Evolutionary conservation across 2,329 filamentous ascomycete species (phyloP).

Genomic region (Ascochyta clinopodiicola): DNA sequence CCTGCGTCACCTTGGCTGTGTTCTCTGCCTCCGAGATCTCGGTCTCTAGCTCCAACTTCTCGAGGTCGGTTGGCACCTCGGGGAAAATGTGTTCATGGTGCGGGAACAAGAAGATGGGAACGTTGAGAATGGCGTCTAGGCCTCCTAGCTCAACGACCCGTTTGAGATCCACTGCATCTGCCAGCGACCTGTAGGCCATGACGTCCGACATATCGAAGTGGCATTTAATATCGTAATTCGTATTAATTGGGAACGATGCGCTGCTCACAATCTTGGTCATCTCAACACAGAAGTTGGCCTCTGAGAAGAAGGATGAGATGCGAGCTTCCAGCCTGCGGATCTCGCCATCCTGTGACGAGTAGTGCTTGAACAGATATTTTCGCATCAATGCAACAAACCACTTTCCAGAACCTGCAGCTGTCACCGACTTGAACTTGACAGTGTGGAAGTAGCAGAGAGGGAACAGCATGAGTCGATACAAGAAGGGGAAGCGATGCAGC

Average conservation of each 20-base stretch:
- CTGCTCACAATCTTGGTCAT: conserved; percentile 54
- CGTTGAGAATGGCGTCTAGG: conserved; percentile 56
- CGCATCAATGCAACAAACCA: conserved; percentile 58
- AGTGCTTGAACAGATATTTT: conserved; percentile 58
- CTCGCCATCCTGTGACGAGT: conserved; percentile 53
- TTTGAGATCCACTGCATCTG: conserved; percentile 51
- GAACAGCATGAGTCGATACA: conserved; percentile 57
- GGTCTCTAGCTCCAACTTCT: conserved; percentile 43
- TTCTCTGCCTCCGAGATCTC: conserved; percentile 53
- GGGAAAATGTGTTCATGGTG: conserved; percentile 63
- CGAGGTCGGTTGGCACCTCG: conserved; percentile 44
- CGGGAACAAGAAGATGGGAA: conserved; percentile 60
- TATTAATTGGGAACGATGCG: conserved; percentile 58
- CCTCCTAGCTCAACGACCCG: conserved; percentile 60
- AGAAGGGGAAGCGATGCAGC: conserved; percentile 58
- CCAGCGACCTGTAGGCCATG: conserved; percentile 57
- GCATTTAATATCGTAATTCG: conserved; percentile 56
- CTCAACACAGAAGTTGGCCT: conserved; percentile 61
- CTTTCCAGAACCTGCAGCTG: conserved; percentile 57
- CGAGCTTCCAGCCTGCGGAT: conserved; percentile 55
- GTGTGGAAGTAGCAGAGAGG: conserved; percentile 62
- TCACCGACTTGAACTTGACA: conserved; percentile 58
- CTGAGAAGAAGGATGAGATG: conserved; percentile 58
- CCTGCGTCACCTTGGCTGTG: conserved; percentile 52
- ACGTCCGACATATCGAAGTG: conserved; percentile 56